phyloP scores from a whole-genome alignment of 495 filamentous ascomycete species.

The Neurospora hispaniola region DNA sequence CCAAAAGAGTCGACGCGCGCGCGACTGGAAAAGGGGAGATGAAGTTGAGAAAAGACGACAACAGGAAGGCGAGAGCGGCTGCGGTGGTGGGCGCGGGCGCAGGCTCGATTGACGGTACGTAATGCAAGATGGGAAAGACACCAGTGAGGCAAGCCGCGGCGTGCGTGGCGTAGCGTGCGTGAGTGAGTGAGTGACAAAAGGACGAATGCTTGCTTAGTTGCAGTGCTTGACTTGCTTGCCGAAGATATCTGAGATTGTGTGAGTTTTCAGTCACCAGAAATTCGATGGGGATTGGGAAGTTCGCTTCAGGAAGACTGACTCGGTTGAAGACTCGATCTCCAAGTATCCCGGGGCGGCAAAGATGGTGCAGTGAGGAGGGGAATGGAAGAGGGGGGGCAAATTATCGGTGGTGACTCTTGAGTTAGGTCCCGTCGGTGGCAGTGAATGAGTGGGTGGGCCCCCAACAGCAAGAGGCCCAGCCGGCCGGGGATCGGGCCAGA shows the following conservation, averaged over 20 bases:
- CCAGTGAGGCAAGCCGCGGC: not conserved
- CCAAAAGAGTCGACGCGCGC: not conserved
- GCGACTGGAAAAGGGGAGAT: not conserved
- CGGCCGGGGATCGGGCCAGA: not conserved
- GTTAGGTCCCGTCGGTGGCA: not conserved
- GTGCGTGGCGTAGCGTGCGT: not conserved
- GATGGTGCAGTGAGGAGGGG: not conserved
- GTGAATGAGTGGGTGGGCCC: not conserved
- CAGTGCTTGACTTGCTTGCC: not conserved
- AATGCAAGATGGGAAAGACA: not conserved
- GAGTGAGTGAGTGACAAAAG: not conserved
- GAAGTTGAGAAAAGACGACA: not conserved
- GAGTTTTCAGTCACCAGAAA: not conserved
- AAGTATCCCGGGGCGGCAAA: not conserved
- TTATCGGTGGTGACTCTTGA: not conserved
- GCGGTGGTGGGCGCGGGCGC: not conserved
- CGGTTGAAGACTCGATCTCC: not conserved
- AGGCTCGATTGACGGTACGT: not conserved
- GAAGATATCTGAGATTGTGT: not conserved
- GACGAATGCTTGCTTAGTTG: not conserved
- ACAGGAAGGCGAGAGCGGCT: not conserved
- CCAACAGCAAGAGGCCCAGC: not conserved
- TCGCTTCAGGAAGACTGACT: not conserved
- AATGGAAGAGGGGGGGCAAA: not conserved
- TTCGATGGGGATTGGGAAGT: not conserved